Evolutionary conservation across 2,329 filamentous ascomycete genomes (phyloP).

Genomic region (Pyricularia grisea): DNA sequence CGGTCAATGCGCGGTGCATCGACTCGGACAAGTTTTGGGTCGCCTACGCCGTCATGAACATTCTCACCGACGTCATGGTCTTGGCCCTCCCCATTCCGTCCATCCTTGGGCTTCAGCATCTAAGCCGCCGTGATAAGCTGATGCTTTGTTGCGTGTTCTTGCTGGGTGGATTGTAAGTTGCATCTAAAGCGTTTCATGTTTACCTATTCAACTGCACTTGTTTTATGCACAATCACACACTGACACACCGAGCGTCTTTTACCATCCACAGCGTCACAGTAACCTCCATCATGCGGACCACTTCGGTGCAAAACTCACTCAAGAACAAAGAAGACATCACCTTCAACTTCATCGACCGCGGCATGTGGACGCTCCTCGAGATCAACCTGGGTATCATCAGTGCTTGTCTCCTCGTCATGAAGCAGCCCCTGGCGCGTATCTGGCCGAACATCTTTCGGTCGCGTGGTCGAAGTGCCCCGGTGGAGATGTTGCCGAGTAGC

Average conservation of each 20-base stretch:
- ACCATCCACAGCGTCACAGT: background rate
- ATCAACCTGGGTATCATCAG: slow-evolving; percentile 14
- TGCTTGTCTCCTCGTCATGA: slow-evolving; percentile 14
- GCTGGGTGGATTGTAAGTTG: background rate
- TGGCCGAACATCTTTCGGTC: background rate
- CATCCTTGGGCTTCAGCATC: slow-evolving; percentile 26
- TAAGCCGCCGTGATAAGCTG: slow-evolving; percentile 5
- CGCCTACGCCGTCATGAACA: slow-evolving; percentile 36
- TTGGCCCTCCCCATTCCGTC: slow-evolving; percentile 35
- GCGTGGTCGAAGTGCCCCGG: background rate
- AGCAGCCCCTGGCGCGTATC: slow-evolving; percentile 5
- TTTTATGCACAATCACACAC: too few species aligned
- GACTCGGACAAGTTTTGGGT: slow-evolving; percentile 37
- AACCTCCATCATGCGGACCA: background rate
- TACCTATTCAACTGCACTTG: too few species aligned
- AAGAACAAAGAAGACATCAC: slow-evolving; percentile 8
- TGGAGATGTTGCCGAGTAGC: background rate
- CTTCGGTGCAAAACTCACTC: slow-evolving; percentile 8
- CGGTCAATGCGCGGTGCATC: slow-evolving; percentile 31
- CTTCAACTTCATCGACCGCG: slow-evolving; percentile 9
- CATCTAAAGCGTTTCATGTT: too few species aligned
- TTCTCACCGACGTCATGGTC: slow-evolving; percentile 35
- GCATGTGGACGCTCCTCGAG: slow-evolving; percentile 15
- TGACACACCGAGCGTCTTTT: too few species aligned
- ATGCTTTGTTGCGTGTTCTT: background rate